A percentile compares a stretch with the other conserved stretches of the same genome.
Evolutionary conservation across 2,329 filamentous ascomycete species (phyloP).

Genomic region (Paraphaeosphaeria minitans): DNA sequence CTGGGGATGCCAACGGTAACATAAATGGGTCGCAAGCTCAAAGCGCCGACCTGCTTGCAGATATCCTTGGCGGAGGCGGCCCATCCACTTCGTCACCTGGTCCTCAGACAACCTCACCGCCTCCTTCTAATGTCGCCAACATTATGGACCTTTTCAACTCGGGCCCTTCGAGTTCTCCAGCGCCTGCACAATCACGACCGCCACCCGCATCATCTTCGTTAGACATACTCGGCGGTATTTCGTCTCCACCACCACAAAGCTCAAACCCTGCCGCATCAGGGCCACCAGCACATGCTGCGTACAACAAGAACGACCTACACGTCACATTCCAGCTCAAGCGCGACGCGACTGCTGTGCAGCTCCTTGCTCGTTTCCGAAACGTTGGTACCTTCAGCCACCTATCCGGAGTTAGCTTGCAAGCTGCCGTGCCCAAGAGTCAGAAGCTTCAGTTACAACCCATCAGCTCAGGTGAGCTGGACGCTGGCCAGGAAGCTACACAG

Average conservation of each 20-base stretch:
- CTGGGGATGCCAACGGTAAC: slow-evolving; percentile 57
- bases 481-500: slow-evolving; percentile 84
- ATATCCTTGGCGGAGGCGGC: slow-evolving; percentile 81
- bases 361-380: slow-evolving; percentile 84
- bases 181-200: slow-evolving; percentile 46
- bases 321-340: slow-evolving; percentile 85
- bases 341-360: slow-evolving; percentile 78
- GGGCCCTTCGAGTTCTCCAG: slow-evolving; percentile 50
- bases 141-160: slow-evolving; percentile 89
- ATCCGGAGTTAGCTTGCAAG: slow-evolving; percentile 81
- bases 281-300: slow-evolving; percentile 69
- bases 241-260: slow-evolving; percentile 55
- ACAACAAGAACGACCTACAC: slow-evolving; percentile 82
- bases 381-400: slow-evolving; percentile 68
- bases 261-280: slow-evolving; percentile 45
- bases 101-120: slow-evolving; percentile 46
- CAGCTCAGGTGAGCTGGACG: slow-evolving; percentile 75
- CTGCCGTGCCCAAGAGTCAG: slow-evolving; percentile 94
- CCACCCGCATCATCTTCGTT: slow-evolving; percentile 40
- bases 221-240: slow-evolving; percentile 52
- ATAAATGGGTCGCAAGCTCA: slow-evolving; percentile 65
- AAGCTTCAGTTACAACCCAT: slow-evolving; percentile 92
- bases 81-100: slow-evolving; percentile 53
- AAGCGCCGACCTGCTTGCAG: slow-evolving; percentile 85
- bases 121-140: slow-evolving; percentile 54